Evolutionary conservation across 768 basidiomycete species (phyloP).

Genomic region (Calocybe indica): DNA sequence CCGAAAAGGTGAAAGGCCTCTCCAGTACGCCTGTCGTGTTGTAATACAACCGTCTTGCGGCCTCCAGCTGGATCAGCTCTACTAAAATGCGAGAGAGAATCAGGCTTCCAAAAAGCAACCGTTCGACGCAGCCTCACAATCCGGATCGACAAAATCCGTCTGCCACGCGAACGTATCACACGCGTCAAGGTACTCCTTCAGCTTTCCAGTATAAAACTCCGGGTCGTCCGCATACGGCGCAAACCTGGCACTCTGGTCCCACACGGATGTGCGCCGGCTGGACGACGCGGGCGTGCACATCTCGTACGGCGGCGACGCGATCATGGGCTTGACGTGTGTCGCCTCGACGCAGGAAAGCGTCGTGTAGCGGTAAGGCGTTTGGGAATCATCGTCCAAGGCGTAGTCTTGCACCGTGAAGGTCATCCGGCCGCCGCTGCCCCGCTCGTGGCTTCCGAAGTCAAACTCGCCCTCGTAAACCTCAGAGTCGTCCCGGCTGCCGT

Average conservation of each 20-base stretch:
- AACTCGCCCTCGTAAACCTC: background rate
- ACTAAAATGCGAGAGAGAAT: slow-evolving; percentile 18
- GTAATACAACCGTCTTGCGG: slow-evolving; percentile 29
- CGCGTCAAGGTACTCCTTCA: slow-evolving; percentile 16
- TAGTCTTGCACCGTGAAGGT: slow-evolving; percentile 12
- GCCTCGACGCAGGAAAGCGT: slow-evolving; percentile 8
- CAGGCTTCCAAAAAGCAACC: background rate
- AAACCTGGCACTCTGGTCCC: slow-evolving; percentile 19
- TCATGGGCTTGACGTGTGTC: background rate
- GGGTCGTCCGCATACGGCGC: slow-evolving; percentile 44
- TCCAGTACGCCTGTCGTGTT: slow-evolving; percentile 4
- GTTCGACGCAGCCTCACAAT: slow-evolving; percentile 31
- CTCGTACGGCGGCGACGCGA: slow-evolving; percentile 29
- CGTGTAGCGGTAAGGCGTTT: slow-evolving; percentile 2
- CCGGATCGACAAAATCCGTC: slow-evolving; percentile 36
- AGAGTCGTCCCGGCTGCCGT: slow-evolving; percentile 1
- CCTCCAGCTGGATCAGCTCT: slow-evolving; percentile 44
- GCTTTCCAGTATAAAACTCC: slow-evolving; percentile 18
- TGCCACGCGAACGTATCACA: slow-evolving; percentile 29
- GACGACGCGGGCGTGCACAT: slow-evolving; percentile 38
- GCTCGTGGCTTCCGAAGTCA: background rate
- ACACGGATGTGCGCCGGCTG: slow-evolving; percentile 16
- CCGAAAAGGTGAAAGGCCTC: slow-evolving; percentile 17
- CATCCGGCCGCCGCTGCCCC: background rate
- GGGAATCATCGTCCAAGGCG: slow-evolving; percentile 2